Evolutionary conservation across 2,329 filamentous ascomycete species (phyloP).

Genomic region (Diaporthe sp.): DNA sequence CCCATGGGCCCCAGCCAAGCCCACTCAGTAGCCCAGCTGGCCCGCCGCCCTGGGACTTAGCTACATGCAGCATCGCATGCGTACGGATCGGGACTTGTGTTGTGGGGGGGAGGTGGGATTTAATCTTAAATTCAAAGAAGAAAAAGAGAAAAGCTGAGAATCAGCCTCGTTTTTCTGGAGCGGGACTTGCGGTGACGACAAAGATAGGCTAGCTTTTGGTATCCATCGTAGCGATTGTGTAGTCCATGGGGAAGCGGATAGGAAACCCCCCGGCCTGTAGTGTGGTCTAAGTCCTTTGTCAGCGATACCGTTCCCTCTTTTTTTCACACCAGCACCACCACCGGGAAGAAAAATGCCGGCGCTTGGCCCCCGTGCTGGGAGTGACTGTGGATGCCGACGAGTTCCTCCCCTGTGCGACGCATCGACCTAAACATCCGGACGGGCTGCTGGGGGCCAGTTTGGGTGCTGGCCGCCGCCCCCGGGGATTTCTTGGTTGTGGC

Average conservation of each 20-base stretch:
- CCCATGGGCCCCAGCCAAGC: neutral
- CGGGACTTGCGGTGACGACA: conserved; percentile 18
- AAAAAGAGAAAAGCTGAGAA: neutral
- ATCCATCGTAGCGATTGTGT: neutral
- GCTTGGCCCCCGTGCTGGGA: neutral
- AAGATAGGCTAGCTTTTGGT: neutral
- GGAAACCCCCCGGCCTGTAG: neutral
- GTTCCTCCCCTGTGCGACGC: neutral
- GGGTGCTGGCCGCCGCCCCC: neutral
- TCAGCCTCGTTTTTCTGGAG: conserved; percentile 1
- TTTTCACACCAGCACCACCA: neutral
- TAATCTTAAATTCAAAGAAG: neutral
- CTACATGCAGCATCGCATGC: neutral
- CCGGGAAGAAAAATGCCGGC: neutral
- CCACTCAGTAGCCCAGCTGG: neutral
- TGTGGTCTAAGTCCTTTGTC: neutral
- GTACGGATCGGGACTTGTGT: conserved; percentile 2
- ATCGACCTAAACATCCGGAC: neutral
- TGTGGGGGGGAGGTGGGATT: conserved; percentile 3
- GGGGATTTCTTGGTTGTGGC: neutral
- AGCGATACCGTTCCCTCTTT: neutral
- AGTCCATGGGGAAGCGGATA: neutral
- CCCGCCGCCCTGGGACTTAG: conserved; percentile 26
- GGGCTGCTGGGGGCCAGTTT: neutral
- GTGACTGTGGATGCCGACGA: neutral